Percentiles rank a stretch among this genome's conserved stretches.
These are phyloP conservation scores for Coccomyxa sp. DNA, from an alignment of 139 green algal species.

Conservation along the genomic window DNA sequence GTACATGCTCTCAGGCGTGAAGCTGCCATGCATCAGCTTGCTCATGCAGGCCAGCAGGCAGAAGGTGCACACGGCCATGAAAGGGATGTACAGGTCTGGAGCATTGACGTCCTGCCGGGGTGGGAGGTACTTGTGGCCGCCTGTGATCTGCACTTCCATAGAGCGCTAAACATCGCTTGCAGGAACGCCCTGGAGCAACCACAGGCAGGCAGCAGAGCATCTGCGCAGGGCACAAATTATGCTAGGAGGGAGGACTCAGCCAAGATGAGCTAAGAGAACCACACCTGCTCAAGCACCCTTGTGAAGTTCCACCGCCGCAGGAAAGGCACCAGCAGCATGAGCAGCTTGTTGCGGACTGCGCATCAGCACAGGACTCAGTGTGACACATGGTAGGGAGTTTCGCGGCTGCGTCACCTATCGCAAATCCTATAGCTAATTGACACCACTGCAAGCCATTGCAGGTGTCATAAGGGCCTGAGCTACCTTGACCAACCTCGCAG, in stretches of 20 bases:
- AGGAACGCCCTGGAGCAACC: not conserved
- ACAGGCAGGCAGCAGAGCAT: not conserved
- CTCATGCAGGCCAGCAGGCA: slow-evolving; percentile 55
- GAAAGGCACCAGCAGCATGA: slow-evolving; percentile 89
- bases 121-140: slow-evolving; percentile 79
- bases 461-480: too few species aligned
- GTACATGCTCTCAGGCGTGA: slow-evolving; percentile 72
- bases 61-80: slow-evolving; percentile 86
- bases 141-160: slow-evolving; percentile 52
- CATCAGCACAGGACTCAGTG: not conserved
- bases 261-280: not conserved
- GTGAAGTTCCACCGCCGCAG: slow-evolving; percentile 85
- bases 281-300: slow-evolving; percentile 72
- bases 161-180: not conserved
- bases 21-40: slow-evolving; percentile 30
- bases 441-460: too few species aligned
- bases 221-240: not conserved
- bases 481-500: too few species aligned
- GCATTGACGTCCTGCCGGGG: slow-evolving; percentile 87
- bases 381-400: not conserved
- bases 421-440: too few species aligned
- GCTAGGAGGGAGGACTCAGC: too few species aligned
- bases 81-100: slow-evolving; percentile 95
- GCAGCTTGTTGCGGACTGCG: slow-evolving; percentile 82
- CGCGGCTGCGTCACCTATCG: not conserved